Base-by-base conservation (phyloP, 306 rosid genomes). In the Myrica gale region DNA sequence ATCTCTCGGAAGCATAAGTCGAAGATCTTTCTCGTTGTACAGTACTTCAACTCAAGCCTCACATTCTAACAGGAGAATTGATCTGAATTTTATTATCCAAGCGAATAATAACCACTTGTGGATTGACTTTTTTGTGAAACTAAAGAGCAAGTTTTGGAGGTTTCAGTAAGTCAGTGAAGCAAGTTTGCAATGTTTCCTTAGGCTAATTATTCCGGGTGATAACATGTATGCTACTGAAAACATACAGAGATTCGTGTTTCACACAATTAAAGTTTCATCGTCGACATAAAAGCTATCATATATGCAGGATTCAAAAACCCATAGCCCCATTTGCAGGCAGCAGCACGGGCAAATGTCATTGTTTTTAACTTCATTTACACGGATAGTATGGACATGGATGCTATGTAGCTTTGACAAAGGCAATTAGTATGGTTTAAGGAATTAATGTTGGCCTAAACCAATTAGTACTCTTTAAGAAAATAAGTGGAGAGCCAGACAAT, bases 1-100 rank as follows among this genome's bases (percentile, higher is more conserved):
- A 87, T 80, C 82, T 87, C 51, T 85, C 88, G 13, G 84, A 87
- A 82, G 91, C 87, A 11, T 87, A 82, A 48, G 53, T 60, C 76
- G 61, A 77, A 42, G 70, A 65, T 41, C 3, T 5, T 65, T 65
- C 11, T 65, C 42, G 70, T 65, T 65, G 48, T 65, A 65, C 48
- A 42, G 48, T 42, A 41, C 70, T 3, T 42, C 47, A 62, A 62
- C 7, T 65, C 4, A 0, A 39, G 70, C 70, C 20, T 41, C 48
- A 63, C 69, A 65, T 65, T 39, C 69, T 16, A 41, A 42, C 8
- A 0, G 8, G 20, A 65, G 70, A 65, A 42, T 65, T 42, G 26
- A 65, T 12, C 70, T 41, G 69, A 41, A 10, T 41, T 65, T 12
- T 65, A 39, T 41, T 17, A 41, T 26, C 20, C 69, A 41, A 41